Evolutionary conservation across 2,329 filamentous ascomycete genomes (phyloP), one percentile per base, ranked within the genome.

Genomic region (Colletotrichum sp.): DNA sequence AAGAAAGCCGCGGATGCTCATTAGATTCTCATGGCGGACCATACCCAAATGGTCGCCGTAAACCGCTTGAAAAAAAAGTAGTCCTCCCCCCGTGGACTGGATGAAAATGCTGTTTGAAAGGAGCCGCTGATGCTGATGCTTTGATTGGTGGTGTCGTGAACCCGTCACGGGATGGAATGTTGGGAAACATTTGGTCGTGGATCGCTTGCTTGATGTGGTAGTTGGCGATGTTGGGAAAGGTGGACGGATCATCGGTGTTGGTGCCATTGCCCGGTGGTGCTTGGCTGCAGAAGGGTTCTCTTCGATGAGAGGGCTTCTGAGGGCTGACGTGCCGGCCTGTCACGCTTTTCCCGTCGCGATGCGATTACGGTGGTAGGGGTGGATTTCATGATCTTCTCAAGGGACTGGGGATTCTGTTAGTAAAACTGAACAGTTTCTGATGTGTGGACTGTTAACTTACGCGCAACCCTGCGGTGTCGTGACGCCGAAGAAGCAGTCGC

Each of bases 401-500:
- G 19, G 73, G 73, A 30, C 73, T 75, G 16, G 6, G 9, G 4
- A 9, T 9, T 1, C 1, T 5, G 12, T 52, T 61, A 32, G 19
- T 67, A 2, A 4, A n/a, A n/a, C n/a, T n/a, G n/a, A n/a, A n/a
- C n/a, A n/a, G n/a, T n/a, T n/a, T n/a, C n/a, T n/a, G n/a, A n/a
- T n/a, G n/a, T n/a, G n/a, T n/a, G n/a, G n/a, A n/a, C n/a, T n/a
- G n/a, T n/a, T n/a, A n/a, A n/a, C n/a, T n/a, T n/a, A 92, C 90
- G 85, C 90, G 88, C 90, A 92, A 39, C 90, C 90, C 70, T 86
- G 83, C 6, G 90, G 89, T 36, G 90, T 92, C 7, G 87, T 86
- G 22, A 90, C 88, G 39, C 90, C 90, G 79, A 88, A 90, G 78
- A 87, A 89, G 80, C 90, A 92, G 80, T 92, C 90, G 32, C 86